Evolutionary conservation across 306 rosid species (phyloP), one percentile per base, ranked within the genome.

Genomic region (Lathyrus tuberosus): DNA sequence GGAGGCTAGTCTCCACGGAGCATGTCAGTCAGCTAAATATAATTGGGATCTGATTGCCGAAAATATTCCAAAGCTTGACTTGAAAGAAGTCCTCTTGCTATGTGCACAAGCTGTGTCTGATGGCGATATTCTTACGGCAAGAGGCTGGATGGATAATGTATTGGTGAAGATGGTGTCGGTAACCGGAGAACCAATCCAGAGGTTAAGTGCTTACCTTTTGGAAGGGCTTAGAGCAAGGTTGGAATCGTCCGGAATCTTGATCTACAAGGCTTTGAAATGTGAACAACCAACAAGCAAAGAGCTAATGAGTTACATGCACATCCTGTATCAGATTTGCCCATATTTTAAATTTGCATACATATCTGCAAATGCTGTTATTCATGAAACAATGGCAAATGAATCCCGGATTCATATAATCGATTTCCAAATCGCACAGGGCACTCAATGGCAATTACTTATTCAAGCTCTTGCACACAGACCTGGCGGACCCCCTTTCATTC

Each of bases 391-490:
- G 82, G 70, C 38, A 65, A 78, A 82, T 62, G 98, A 92, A 57
- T 85, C 86, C 66, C 76, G 63, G 79, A 77, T 92, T 78, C 98
- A 92, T 69, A 88, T 92, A 42, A 85, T 92, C 57, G 98, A 92
- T 76, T 92, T 92, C 84, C 98, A 92, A 74, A 88, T 92, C 18
- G 89, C 98, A 0, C 98, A 92, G 85, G 96, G 98, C 65, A 87
- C 78, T 4, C 98, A 92, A 75, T 92, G 86, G 86, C 62, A 79
- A 42, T 14, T 78, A 35, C 88, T 92, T 37, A 84, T 92, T 42
- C 43, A 82, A 51, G 88, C 80, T 49, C 85, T 89, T 69, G 87
- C 96, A 28, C 6, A 18, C 28, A 84, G 85, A 65, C 87, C 87
- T 0, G 86, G 89, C 12, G 95, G 96, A 1, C 89, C 89, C 3